Evolutionary conservation across 1,139 yeast species (phyloP), one percentile per base, ranked within the genome.

Genomic region (Debaryomycetaceae sp.): DNA sequence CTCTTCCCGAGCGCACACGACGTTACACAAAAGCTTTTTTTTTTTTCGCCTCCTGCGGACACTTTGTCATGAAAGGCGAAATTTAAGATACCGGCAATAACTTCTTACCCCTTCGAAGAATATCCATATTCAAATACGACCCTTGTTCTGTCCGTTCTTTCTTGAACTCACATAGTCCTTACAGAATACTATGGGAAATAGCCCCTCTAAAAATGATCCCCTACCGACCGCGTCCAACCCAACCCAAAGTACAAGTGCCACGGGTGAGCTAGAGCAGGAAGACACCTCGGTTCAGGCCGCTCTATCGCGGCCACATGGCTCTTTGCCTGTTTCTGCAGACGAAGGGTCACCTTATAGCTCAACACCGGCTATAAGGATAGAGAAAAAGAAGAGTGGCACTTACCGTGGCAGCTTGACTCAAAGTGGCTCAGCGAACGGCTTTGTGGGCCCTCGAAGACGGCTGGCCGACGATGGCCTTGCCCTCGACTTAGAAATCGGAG

Each of bases 201-300:
- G 75, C 69, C 78, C 78, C 57, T 70, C 78, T 34, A 66, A 69
- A 54, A 58, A 67, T 58, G 74, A 65, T 45, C 65, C 73, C 52
- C 69, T 69, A 55, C 68, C 74, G 71, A 65, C 53, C 23, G 47
- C 12, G 26, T 27, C 25, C 23, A 16, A 11, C 22, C 35, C 28
- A 24, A 25, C 16, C 8, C 9, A 18, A 30, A 27, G 27, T 19
- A 26, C 31, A 14, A 21, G 26, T 15, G 20, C 25, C n/a, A 7
- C 20, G 10, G 16, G 23, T 21, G 32, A 29, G 15, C 31, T 18
- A 13, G 33, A 30, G 33, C 33, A 16, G 12, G 33, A 30, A 6
- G 33, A 30, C n/a, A 14, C 32, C 19, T 15, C 33, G 15, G 29
- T 17, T 44, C 73, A 63, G 54, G 51, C 69, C 42, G 62, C 69